phyloP scores from a whole-genome alignment of 305 asterid species.

The Solanum hybrid region DNA sequence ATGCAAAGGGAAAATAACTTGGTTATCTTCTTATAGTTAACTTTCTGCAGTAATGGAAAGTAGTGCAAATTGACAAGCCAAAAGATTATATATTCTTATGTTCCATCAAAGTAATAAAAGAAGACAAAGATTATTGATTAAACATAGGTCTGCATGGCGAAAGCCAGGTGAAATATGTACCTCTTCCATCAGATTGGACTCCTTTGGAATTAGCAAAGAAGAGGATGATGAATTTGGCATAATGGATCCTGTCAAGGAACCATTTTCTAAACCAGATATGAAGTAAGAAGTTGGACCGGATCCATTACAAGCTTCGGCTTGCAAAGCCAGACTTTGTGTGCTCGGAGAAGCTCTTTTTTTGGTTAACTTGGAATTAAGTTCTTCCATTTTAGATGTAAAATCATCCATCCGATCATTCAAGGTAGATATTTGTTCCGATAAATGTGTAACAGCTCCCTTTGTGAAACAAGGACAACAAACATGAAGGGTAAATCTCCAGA shows the following conservation, averaged over 20 bases:
- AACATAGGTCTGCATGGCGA: not conserved
- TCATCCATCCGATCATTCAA: constrained; percentile 89
- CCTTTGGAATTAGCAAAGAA: constrained; percentile 65
- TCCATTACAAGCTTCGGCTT: constrained; percentile 64
- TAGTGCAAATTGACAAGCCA: not conserved
- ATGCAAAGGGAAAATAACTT: not conserved
- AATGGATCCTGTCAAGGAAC: constrained; percentile 61
- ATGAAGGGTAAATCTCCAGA: not conserved
- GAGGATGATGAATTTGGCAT: constrained; percentile 75
- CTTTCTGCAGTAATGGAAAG: not conserved
- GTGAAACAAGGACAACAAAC: not conserved
- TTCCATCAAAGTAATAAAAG: not conserved
- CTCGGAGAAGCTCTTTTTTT: constrained; percentile 41
- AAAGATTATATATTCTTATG: not conserved
- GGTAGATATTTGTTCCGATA: constrained; percentile 87
- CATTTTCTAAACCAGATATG: constrained; percentile 76
- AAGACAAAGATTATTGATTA: not conserved
- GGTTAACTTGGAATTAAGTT: constrained; percentile 54
- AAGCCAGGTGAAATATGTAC: constrained; percentile 18
- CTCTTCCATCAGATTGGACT: constrained; percentile 72
- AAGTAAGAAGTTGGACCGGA: constrained; percentile 85
- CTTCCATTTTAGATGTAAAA: constrained; percentile 69
- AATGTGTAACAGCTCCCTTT: constrained; percentile 62
- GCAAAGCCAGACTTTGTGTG: constrained; percentile 38
- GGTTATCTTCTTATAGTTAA: not conserved